These are phyloP conservation scores for Arctium lappa DNA, from an alignment of 129 eudicot genomes.

Conservation along the genomic window DNA sequence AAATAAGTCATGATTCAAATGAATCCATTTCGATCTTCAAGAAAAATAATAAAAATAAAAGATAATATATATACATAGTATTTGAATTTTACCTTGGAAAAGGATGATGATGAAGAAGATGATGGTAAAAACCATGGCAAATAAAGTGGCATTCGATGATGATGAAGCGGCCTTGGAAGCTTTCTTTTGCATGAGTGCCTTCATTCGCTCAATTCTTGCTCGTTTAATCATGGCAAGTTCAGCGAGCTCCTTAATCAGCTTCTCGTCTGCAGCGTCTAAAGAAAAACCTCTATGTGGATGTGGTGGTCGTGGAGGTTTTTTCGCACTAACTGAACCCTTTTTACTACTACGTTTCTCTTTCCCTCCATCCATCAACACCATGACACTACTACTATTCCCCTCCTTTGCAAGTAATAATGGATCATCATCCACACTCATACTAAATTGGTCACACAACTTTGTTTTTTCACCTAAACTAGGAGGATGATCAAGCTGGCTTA, in stretches of 20 bases:
- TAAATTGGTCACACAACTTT: slow-evolving; percentile 16
- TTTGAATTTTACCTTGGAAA: slow-evolving; percentile 46
- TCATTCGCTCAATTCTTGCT: slow-evolving; percentile 70
- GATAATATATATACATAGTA: not conserved
- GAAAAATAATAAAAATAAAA: no score
- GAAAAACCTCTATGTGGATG: slow-evolving; percentile 61
- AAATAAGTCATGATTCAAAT: not conserved
- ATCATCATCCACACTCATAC: slow-evolving; percentile 21
- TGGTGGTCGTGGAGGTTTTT: slow-evolving; percentile 61
- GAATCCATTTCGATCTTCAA: not conserved
- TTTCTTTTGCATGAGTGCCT: slow-evolving; percentile 67
- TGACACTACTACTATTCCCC: slow-evolving; percentile 9
- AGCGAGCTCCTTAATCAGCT: slow-evolving; percentile 71
- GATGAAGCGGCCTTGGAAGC: slow-evolving; percentile 48
- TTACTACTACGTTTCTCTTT: slow-evolving; percentile 51
- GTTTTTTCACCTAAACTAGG: not conserved
- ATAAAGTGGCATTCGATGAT: slow-evolving; percentile 37
- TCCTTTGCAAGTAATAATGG: not conserved
- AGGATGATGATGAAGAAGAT: slow-evolving; percentile 53
- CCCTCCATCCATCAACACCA: slow-evolving; percentile 16
- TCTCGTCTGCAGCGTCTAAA: slow-evolving; percentile 72
- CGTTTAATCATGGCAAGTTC: slow-evolving; percentile 74
- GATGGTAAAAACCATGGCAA: slow-evolving; percentile 66
- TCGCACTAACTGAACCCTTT: slow-evolving; percentile 34
- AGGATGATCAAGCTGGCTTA: slow-evolving; percentile 6